Evolutionary conservation across 1,284 basidiomycete species (phyloP), one percentile per base, ranked within the genome.

Genomic region (Earliella scabrosa): DNA sequence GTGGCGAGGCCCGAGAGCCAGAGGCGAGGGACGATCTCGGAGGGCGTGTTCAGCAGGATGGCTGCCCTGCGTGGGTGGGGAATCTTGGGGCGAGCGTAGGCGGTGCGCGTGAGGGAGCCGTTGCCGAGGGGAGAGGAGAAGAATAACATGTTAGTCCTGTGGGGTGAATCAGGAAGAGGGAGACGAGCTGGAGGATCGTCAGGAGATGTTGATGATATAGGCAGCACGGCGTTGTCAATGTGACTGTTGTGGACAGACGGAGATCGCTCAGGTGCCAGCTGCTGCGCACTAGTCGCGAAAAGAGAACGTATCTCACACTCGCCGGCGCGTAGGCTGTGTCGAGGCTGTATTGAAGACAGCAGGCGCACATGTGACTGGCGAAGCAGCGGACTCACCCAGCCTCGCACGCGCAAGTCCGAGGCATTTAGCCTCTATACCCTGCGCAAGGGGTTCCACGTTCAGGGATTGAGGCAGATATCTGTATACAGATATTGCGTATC

Each of bases 1-100:
- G 82, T 83, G 66, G 72, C 75, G 56, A 80, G 78, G 64, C 86
- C 85, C 2, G 87, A 83, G 45, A 92, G 81, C 65, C 85, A 92
- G 23, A 92, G 71, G 16, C 84, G 79, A 5, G 86, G 82, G 1
- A 82, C 65, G 63, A 92, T 86, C 46, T 60, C 52, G 21, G 63
- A 64, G 27, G 62, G 56, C 11, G 48, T 54, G 36, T 49, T 51
- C n/a, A 50, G 51, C 9, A 41, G 39, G 21, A 50, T 14, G 3
- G 36, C 38, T 21, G 36, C 26, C 36, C 50, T 59, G 16, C 59
- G 58, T 2, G 58, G 58, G 20, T 58, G 54, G 16, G 58, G 44
- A n/a, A 56, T 34, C 5, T 35, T 29, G 20, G 58, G 53, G 6
- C 54, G 36, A 20, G 58, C n/a, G n/a, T n/a, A 55, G 31, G 52